A percentile compares a stretch with the other conserved stretches of the same genome.
phyloP scores from a whole-genome alignment of 345 rosid genomes.

The Gynandropsis gynandra region DNA sequence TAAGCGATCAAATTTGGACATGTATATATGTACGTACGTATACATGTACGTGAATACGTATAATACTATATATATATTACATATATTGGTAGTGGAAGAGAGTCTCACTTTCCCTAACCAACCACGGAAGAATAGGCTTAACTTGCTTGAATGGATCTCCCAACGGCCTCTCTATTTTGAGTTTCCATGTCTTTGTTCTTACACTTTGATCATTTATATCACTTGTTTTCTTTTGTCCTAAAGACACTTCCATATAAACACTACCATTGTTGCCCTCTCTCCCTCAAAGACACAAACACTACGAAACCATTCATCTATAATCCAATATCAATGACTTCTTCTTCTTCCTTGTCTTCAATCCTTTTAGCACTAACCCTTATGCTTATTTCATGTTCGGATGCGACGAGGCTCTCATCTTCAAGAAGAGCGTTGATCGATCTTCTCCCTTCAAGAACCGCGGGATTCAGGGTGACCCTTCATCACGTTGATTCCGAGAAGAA shows the following conservation, averaged over 20 bases:
- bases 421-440: slow-evolving; percentile 26
- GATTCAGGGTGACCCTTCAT: slow-evolving; percentile 43
- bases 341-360: slow-evolving; percentile 16
- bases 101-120: slow-evolving; percentile 10
- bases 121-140: slow-evolving; percentile 28
- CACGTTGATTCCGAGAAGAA: slow-evolving; percentile 74
- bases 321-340: slow-evolving; percentile 23
- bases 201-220: slow-evolving; percentile 24
- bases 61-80: too few relatives aligned
- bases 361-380: slow-evolving; percentile 17
- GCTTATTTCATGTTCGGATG: slow-evolving; percentile 6
- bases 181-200: slow-evolving; percentile 25
- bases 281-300: slow-evolving; percentile 1
- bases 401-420: slow-evolving; percentile 14
- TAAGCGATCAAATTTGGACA: too few relatives aligned
- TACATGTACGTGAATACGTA: too few relatives aligned
- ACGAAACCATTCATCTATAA: not conserved
- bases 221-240: slow-evolving; percentile 19
- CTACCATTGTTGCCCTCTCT: slow-evolving; percentile 17
- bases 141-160: slow-evolving; percentile 26
- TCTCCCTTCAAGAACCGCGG: slow-evolving; percentile 24
- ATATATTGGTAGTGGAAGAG: too few relatives aligned
- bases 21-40: too few relatives aligned
- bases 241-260: slow-evolving; percentile 21
- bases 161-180: slow-evolving; percentile 21